These are phyloP conservation scores for Aspergillus indologenus DNA, from an alignment of 495 filamentous ascomycete species.

Conservation along the genomic window DNA sequence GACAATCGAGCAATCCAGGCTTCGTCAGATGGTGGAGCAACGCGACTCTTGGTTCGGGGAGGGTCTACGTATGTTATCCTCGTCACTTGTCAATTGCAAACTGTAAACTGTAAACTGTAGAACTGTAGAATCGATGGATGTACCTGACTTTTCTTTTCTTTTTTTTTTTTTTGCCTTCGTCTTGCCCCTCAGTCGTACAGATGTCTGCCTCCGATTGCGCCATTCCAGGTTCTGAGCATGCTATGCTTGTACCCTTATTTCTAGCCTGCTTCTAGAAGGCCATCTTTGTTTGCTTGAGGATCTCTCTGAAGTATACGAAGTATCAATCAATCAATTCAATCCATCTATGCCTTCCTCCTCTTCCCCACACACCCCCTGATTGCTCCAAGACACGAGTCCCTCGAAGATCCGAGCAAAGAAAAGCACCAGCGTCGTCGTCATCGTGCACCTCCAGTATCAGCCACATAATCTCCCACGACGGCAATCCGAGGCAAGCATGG, in stretches of 20 bases:
- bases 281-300: not conserved
- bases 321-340: not conserved
- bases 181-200: not conserved
- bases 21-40: constrained; percentile 19
- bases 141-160: too few relatives aligned
- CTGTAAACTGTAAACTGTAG: too few relatives aligned
- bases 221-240: not conserved
- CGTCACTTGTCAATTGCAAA: too few relatives aligned
- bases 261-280: constrained; percentile 1
- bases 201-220: not conserved
- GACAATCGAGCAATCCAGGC: constrained; percentile 2
- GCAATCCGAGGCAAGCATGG: not conserved
- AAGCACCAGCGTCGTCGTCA: constrained; percentile 2
- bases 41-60: constrained; percentile 15
- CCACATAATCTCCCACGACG: constrained; percentile 1
- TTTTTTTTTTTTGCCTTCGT: not conserved
- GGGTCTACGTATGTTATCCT: constrained; percentile 17
- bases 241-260: constrained; percentile 1
- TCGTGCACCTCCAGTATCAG: constrained; percentile 1
- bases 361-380: not conserved
- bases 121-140: too few relatives aligned
- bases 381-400: not conserved
- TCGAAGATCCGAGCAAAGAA: not conserved
- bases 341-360: not conserved
- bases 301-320: not conserved